Evolutionary conservation across 176 grass and related monocot species (phyloP).

Genomic region (Oryza meyeriana): DNA sequence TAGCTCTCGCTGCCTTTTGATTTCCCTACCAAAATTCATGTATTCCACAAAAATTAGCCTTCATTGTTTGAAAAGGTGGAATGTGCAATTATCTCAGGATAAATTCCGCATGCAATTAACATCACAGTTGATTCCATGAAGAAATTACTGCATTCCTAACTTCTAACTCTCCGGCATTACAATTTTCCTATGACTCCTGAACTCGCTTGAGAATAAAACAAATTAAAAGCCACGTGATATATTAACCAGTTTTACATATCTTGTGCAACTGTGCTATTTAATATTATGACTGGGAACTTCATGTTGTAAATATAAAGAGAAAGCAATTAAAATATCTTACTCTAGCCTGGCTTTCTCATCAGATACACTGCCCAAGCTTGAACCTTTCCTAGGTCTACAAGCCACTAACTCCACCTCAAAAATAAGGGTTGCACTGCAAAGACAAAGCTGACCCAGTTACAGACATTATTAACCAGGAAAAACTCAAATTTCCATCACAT

Average conservation of each 20-base stretch:
- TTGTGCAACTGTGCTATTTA: not conserved
- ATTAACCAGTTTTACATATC: not conserved
- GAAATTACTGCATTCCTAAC: not conserved
- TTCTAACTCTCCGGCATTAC: not conserved
- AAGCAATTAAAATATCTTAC: constrained; percentile 49
- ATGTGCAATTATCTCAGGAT: not conserved
- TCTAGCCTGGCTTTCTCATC: constrained; percentile 92
- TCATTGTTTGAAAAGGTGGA: not conserved
- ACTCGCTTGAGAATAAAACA: not conserved
- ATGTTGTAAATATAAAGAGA: not conserved
- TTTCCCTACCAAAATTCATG: constrained; percentile 55
- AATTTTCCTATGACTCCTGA: not conserved
- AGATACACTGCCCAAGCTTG: constrained; percentile 63
- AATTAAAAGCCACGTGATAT: not conserved
- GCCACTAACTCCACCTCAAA: constrained; percentile 93
- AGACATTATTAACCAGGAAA: not conserved
- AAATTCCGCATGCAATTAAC: not conserved
- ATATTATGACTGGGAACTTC: not conserved
- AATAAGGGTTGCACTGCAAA: constrained; percentile 79
- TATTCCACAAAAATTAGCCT: not conserved
- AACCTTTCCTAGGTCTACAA: constrained; percentile 93
- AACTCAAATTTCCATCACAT: not conserved
- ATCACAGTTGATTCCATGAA: not conserved
- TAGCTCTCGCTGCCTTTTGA: constrained; percentile 81
- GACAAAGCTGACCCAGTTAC: constrained; percentile 22